Evolutionary conservation across 2,329 filamentous ascomycete species (phyloP).

Genomic region (Hymenoscyphus albidus): DNA sequence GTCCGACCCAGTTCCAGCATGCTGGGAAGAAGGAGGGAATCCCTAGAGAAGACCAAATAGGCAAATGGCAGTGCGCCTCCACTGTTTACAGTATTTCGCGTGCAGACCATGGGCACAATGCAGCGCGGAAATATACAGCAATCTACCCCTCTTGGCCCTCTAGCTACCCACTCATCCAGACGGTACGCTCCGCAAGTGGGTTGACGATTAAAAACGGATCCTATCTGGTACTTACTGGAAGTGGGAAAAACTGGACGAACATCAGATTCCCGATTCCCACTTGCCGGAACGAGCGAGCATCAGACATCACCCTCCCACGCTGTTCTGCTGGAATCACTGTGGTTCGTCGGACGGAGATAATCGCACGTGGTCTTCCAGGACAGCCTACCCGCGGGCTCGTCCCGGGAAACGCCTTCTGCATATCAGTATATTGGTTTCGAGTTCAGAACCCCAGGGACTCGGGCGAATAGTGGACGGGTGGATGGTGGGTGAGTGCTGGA

Average conservation of each 20-base stretch:
- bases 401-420: neutral
- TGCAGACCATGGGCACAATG: no score
- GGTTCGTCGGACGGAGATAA: neutral
- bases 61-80: no score
- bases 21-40: neutral
- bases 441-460: neutral
- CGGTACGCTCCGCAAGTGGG: neutral
- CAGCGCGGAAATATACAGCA: no score
- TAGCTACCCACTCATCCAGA: no score
- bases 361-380: neutral
- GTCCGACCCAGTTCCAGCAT: neutral
- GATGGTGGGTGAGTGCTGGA: neutral
- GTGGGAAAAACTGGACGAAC: neutral
- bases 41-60: no score
- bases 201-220: neutral
- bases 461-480: neutral
- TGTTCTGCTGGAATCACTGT: neutral
- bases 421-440: neutral
- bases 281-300: neutral
- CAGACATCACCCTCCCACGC: neutral
- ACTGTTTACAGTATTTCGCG: no score
- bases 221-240: neutral
- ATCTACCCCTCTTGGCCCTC: no score
- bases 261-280: slow-evolving; percentile 2
- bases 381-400: neutral